Percentiles rank a stretch among this genome's conserved stretches.
These are phyloP conservation scores for Kluyveromyces lactis DNA, from an alignment of 805 yeast species.

Conservation along the genomic window DNA sequence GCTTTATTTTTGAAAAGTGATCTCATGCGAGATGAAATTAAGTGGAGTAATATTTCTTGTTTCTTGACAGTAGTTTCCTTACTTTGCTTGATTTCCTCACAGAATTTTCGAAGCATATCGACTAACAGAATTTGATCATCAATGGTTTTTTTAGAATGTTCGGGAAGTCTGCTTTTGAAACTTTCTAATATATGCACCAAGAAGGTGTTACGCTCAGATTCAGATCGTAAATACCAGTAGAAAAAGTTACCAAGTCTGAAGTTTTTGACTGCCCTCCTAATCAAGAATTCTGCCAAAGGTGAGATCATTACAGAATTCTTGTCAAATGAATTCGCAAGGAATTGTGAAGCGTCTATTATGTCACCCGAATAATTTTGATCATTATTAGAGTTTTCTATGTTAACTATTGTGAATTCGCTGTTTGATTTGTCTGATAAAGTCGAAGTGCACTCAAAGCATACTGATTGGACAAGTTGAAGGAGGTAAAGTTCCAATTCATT, in stretches of 20 bases:
- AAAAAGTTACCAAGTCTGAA: conserved; percentile 69
- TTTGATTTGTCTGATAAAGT: conserved; percentile 23
- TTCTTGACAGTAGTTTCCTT: conserved; percentile 77
- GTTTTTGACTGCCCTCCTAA: conserved; percentile 60
- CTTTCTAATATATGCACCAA: conserved; percentile 41
- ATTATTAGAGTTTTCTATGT: conserved; percentile 14
- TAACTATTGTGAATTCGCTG: conserved; percentile 34
- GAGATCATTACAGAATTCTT: conserved; percentile 33
- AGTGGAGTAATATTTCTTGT: conserved; percentile 52
- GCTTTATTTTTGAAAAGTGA: conserved; percentile 38
- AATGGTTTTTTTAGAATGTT: conserved; percentile 25
- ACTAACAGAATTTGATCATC: conserved; percentile 63
- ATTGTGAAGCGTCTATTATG: conserved; percentile 2
- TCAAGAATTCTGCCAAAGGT: conserved; percentile 66
- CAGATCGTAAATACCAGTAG: conserved; percentile 90
- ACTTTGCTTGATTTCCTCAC: conserved; percentile 51
- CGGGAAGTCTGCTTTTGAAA: conserved; percentile 32
- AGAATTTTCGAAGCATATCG: conserved; percentile 52
- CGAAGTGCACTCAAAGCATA: conserved; percentile 57
- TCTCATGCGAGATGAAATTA: conserved; percentile 31
- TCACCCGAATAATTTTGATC: conserved; percentile 4
- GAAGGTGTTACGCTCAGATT: conserved; percentile 59
- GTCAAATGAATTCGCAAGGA: conserved; percentile 5
- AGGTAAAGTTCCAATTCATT: conserved; percentile 74
- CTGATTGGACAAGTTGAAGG: conserved; percentile 85